These are phyloP conservation scores for Gilbertella persicaria DNA, from an alignment of 371 early-diverging fungal species.

Conservation along the genomic window DNA sequence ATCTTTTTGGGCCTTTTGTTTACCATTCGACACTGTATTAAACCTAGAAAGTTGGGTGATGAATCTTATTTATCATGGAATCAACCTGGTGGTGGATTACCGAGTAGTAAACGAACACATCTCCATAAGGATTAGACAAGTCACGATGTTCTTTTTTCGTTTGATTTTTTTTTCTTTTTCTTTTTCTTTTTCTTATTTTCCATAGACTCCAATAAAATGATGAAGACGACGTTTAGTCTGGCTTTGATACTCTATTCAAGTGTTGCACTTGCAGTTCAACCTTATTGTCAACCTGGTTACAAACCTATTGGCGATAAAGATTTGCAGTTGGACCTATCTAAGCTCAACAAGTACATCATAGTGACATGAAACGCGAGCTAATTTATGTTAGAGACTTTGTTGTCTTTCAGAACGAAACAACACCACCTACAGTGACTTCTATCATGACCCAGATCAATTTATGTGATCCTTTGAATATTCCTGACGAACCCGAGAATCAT, in stretches of 20 bases:
- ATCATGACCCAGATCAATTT: slow-evolving; percentile 25
- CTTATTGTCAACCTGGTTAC: slow-evolving; percentile 29
- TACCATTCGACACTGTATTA: slow-evolving; percentile 78
- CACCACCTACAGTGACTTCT: slow-evolving; percentile 18
- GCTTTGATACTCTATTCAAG: slow-evolving; percentile 13
- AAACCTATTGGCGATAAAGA: slow-evolving; percentile 24
- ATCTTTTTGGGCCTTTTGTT: slow-evolving; percentile 84
- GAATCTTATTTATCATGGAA: slow-evolving; percentile 42
- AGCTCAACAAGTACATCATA: slow-evolving; percentile 30
- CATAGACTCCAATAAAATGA: slow-evolving; percentile 19
- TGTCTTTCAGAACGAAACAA: slow-evolving; percentile 14
- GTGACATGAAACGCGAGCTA: too few relatives aligned
- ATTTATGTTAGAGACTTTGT: slow-evolving; percentile 29
- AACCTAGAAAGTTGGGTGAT: slow-evolving; percentile 70
- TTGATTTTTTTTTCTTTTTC: slow-evolving; percentile 2
- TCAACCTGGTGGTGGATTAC: slow-evolving; percentile 43
- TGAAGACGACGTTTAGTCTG: slow-evolving; percentile 9
- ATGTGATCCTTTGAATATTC: slow-evolving; percentile 24
- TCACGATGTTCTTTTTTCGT: neutral
- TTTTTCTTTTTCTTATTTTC: slow-evolving; percentile 6
- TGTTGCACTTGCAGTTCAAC: slow-evolving; percentile 19
- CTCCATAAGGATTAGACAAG: slow-evolving; percentile 21
- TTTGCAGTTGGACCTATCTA: slow-evolving; percentile 25
- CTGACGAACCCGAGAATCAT: slow-evolving; percentile 18
- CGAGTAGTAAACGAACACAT: slow-evolving; percentile 19